phyloP scores from a whole-genome alignment of 1,284 basidiomycete species.

The Puccinia triticina region DNA sequence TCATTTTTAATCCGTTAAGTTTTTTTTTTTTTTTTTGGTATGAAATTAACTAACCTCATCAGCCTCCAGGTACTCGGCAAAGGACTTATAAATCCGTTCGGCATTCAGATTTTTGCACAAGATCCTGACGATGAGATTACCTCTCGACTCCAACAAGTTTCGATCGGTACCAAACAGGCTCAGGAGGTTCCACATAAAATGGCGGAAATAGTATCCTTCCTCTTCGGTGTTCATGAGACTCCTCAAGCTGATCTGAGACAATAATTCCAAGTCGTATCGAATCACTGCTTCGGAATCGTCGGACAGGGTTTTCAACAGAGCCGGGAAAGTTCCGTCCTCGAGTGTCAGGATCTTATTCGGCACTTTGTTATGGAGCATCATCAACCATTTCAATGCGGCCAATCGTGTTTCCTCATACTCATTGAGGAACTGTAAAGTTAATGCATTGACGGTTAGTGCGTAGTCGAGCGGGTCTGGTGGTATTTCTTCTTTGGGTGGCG shows the following conservation, averaged over 20 bases:
- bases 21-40: not conserved
- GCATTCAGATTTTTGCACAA: slow-evolving; percentile 92
- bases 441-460: slow-evolving; percentile 82
- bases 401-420: slow-evolving; percentile 96
- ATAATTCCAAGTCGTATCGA: slow-evolving; percentile 89
- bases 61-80: slow-evolving; percentile 95
- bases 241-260: slow-evolving; percentile 77
- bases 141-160: slow-evolving; percentile 83
- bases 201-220: slow-evolving; percentile 91
- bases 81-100: slow-evolving; percentile 90
- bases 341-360: slow-evolving; percentile 94
- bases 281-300: slow-evolving; percentile 97
- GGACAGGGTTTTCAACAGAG: slow-evolving; percentile 89
- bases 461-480: slow-evolving; percentile 79
- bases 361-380: slow-evolving; percentile 97
- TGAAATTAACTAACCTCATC: slow-evolving; percentile 73
- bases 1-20: not conserved
- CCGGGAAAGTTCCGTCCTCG: slow-evolving; percentile 95
- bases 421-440: slow-evolving; percentile 91
- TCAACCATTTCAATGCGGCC: slow-evolving; percentile 92
- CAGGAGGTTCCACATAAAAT: slow-evolving; percentile 92
- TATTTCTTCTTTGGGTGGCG: slow-evolving; percentile 62
- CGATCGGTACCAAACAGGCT: slow-evolving; percentile 94
- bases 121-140: slow-evolving; percentile 93
- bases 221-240: slow-evolving; percentile 71